Evolutionary conservation across 257 asterid genomes (phyloP).

Genomic region (Nicotiana obtusifolia): DNA sequence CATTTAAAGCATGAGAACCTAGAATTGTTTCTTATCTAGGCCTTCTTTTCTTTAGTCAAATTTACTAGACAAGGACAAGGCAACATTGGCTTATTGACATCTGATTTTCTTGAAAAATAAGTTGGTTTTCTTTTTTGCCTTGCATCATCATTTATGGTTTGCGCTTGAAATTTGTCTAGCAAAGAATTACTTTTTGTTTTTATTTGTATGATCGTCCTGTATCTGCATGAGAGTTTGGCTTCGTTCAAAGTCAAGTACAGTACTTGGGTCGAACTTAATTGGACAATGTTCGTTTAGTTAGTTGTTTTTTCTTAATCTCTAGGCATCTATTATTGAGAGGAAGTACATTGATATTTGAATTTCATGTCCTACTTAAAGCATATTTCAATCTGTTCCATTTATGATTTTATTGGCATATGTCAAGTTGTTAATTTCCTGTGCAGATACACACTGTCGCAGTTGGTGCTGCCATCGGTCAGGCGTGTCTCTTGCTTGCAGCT

Average conservation of each 20-base stretch:
- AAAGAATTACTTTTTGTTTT: background rate
- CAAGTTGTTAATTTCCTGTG: constrained; percentile 4
- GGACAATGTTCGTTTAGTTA: background rate
- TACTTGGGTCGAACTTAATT: background rate
- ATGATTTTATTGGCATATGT: background rate
- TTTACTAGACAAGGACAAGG: background rate
- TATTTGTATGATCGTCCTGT: background rate
- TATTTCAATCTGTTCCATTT: background rate
- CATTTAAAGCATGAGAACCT: background rate
- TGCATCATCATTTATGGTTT: no score
- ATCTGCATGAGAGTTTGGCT: background rate
- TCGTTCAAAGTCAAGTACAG: background rate
- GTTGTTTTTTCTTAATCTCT: background rate
- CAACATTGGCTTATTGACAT: background rate
- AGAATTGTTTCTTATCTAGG: background rate
- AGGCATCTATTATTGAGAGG: background rate
- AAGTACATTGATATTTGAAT: background rate
- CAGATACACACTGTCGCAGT: constrained; percentile 81
- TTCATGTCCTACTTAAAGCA: background rate
- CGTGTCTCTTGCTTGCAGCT: constrained; percentile 88
- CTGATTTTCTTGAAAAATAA: background rate
- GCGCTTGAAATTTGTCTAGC: no score
- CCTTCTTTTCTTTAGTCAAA: background rate
- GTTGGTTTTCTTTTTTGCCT: background rate
- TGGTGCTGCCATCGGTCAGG: constrained; percentile 92